Conservation (phyloP, 2,329 filamentous ascomycete genomes). For the Rhynchosporium agropyri region DNA sequence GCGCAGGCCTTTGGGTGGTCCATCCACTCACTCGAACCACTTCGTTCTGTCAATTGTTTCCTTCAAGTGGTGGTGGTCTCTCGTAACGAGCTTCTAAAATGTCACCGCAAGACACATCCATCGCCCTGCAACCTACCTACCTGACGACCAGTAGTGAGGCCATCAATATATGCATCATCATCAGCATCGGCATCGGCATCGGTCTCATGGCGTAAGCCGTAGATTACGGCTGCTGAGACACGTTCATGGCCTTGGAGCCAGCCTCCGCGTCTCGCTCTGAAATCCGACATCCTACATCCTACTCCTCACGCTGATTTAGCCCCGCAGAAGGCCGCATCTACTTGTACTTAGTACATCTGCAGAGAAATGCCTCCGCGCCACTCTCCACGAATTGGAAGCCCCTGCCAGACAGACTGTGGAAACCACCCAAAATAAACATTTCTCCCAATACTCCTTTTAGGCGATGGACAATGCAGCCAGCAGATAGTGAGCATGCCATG, state of each 20-base stretch:
- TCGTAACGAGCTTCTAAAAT: not conserved
- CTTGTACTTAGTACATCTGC: constrained; percentile 20
- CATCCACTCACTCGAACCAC: not conserved
- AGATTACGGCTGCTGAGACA: constrained; percentile 11
- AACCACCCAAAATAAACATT: constrained; percentile 1
- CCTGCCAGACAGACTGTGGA: constrained; percentile 12
- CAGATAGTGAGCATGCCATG: constrained; percentile 11
- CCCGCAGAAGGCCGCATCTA: constrained; percentile 23
- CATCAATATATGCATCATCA: constrained; percentile 21
- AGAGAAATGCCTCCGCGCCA: constrained; percentile 27
- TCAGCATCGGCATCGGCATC: not conserved
- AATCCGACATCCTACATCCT: constrained; percentile 8
- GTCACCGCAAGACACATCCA: constrained; percentile 11
- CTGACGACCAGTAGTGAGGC: constrained; percentile 20
- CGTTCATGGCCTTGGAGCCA: not conserved
- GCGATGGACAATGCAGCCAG: constrained; percentile 29
- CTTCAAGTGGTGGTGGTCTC: not conserved
- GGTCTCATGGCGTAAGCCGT: constrained; percentile 18
- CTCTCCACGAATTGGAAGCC: constrained; percentile 27
- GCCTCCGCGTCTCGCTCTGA: not conserved
- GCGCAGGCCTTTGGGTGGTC: constrained; percentile 7
- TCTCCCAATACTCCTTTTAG: constrained; percentile 22
- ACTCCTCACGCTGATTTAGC: constrained; percentile 18
- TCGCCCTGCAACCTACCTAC: constrained; percentile 18
- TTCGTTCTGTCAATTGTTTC: not conserved